These are phyloP conservation scores for Kwoniella shandongensis DNA, from an alignment of 768 basidiomycete genomes.

Conservation along the genomic window DNA sequence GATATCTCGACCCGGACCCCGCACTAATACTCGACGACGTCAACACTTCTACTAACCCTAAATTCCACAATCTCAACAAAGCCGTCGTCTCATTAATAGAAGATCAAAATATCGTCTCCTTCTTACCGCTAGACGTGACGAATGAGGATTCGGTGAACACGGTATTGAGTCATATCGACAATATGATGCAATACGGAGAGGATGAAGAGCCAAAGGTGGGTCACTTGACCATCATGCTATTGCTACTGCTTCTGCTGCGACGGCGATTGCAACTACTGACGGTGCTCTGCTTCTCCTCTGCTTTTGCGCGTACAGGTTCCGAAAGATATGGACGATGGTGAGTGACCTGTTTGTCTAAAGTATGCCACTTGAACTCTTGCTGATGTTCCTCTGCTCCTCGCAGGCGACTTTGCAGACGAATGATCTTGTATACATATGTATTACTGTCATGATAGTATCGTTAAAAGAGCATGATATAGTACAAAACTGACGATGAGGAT, in stretches of 20 bases:
- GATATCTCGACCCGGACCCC: conserved; percentile 95
- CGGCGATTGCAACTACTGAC: too few relatives aligned
- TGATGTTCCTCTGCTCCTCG: background rate
- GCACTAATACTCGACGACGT: conserved; percentile 65
- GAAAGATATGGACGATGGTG: conserved; percentile 78
- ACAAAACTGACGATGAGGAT: too few relatives aligned
- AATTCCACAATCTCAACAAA: conserved; percentile 89
- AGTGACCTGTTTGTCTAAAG: conserved; percentile 12
- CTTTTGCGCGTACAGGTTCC: too few relatives aligned
- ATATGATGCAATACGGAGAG: conserved; percentile 97
- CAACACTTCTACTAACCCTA: conserved; percentile 63
- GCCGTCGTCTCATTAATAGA: conserved; percentile 96
- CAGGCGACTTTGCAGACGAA: conserved; percentile 40
- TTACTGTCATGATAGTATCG: background rate
- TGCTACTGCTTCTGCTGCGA: conserved; percentile 2
- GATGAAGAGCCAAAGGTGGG: conserved; percentile 87
- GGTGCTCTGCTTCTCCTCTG: too few relatives aligned
- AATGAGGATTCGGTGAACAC: conserved; percentile 84
- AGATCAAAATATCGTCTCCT: conserved; percentile 96
- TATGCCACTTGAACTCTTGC: conserved; percentile 4
- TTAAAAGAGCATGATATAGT: background rate
- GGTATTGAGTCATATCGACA: conserved; percentile 93
- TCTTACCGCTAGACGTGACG: conserved; percentile 89
- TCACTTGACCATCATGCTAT: conserved; percentile 59
- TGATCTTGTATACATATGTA: conserved; percentile 15